Evolutionary conservation across 148 eudicot genomes (phyloP), one percentile per base, ranked within the genome.

Genomic region (Spergularia bocconei): DNA sequence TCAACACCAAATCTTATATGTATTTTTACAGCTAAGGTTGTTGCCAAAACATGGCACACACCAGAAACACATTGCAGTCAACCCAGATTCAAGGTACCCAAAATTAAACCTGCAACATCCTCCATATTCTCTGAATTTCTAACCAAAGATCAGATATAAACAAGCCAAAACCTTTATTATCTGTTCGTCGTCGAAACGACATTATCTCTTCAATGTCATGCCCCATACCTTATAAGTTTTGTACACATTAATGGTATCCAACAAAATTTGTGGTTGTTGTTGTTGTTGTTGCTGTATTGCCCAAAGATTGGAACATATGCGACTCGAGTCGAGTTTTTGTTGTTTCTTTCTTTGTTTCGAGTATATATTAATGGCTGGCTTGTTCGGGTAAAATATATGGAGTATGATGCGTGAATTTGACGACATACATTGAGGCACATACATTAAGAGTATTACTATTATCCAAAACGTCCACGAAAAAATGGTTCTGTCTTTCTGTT

Each of bases 81-180:
- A 83, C 81, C 80, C 88, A 85, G 86, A 86, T 91, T 93, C 96
- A 93, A 89, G 85, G 96, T 84, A 91, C 82, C 82, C 63, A 29
- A 29, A 29, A 29, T 29, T 29, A 69, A 20, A 68, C 50, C 81
- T 63, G 36, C 76, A 72, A 72, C 75, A 72, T 75, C 72, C 70
- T 29, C 92, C 87, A 81, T 86, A 84, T 87, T 90, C 95, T 88
- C 83, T 86, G 83, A 85, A 84, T 84, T 80, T 67, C 48, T 44
- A 16, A 20, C 36, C 1, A 15, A 76, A n/a, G n/a, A n/a, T n/a
- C n/a, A 16, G 51, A 52, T 55, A 76, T 60, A 75, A 74, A 80
- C 78, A 82, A 23, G 77, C 39, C 13, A 19, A 10, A 36, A 25
- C 7, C 5, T 73, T 70, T 79, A 82, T 82, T 86, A 29, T 29